Evolutionary conservation across 495 filamentous ascomycete genomes (phyloP), one percentile per base, ranked within the genome.

Genomic region (Aspergillus kassunensis): DNA sequence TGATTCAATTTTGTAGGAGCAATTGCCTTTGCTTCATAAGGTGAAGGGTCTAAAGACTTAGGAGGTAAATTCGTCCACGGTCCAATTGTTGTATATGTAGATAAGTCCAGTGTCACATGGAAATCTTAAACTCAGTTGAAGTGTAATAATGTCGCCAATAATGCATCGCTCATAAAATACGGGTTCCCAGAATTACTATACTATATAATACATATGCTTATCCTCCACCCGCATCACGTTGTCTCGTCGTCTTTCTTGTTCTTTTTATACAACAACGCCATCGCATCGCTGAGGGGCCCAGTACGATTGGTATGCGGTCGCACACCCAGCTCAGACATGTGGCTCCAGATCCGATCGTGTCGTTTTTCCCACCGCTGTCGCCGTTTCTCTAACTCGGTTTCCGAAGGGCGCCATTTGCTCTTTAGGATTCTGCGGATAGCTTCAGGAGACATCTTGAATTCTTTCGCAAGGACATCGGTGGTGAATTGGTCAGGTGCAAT

Each of bases 371-470:
- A 98, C 48, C 88, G 73, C 53, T 71, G 58, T 57, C 82, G 76
- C 43, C 89, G 79, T 6, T 82, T 71, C 30, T 80, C 75, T 20
- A 66, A 52, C 58, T 90, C 84, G 9, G 83, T 79, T 8, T 79
- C 70, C 10, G 67, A 77, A 1, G 90, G 87, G 51, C 63, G 71
- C 93, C 93, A 97, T 53, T 87, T 92, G 63, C 81, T 85, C 65
- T 81, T 89, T 59, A 98, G 67, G 25, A 98, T 93, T 18, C 93
- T 75, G 9, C 91, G 80, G 47, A 97, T 89, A 6, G 84, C 87
- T 57, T 98, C 93, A 1, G 88, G 78, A 1, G 90, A 91, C 5
- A 96, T 75, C 67, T 89, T 73, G 71, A 97, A 98, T 49, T 91
- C 78, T 0, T 84, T 59, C 0, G 93, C 80, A 5, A 98, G 82